Percentiles rank a stretch among this genome's conserved stretches.
Conservation (phyloP, 306 rosid genomes). For the Cucumis hystrix region DNA sequence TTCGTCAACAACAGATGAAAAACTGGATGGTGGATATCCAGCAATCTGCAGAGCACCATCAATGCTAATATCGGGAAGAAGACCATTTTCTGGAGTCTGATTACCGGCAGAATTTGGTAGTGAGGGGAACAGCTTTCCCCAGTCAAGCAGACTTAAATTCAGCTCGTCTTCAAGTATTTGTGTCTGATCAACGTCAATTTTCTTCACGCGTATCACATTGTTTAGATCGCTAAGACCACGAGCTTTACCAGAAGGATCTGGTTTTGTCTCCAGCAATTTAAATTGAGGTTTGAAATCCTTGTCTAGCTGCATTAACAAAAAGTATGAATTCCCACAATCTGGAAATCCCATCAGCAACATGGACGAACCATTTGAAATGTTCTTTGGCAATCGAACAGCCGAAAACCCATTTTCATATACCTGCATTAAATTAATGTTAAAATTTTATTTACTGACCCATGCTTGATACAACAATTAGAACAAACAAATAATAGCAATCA, state of each 20-base stretch:
- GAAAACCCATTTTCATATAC: conserved; percentile 68
- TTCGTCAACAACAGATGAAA: conserved; percentile 87
- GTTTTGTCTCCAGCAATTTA: conserved; percentile 73
- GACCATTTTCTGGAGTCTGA: conserved; percentile 42
- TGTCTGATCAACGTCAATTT: conserved; percentile 67
- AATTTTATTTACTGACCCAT: background rate
- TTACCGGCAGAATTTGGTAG: conserved; percentile 34
- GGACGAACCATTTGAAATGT: conserved; percentile 51
- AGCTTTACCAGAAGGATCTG: conserved; percentile 49
- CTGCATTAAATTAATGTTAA: conserved; percentile 26
- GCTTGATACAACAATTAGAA: conserved; percentile 5
- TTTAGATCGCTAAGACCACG: conserved; percentile 38
- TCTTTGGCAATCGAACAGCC: conserved; percentile 66
- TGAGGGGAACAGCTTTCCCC: conserved; percentile 44
- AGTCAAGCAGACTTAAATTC: conserved; percentile 68
- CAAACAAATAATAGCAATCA: conserved; percentile 2
- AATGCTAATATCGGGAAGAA: conserved; percentile 39
- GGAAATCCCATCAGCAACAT: conserved; percentile 89
- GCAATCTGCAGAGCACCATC: conserved; percentile 46
- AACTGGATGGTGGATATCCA: conserved; percentile 60
- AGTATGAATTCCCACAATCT: conserved; percentile 76
- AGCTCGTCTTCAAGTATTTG: conserved; percentile 87
- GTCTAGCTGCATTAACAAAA: conserved; percentile 82
- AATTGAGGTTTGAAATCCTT: conserved; percentile 82
- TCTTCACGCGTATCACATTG: conserved; percentile 54